A percentile compares a stretch with the other conserved stretches of the same genome.
phyloP scores from a whole-genome alignment of 2,329 filamentous ascomycete genomes.

The Cercospora sp. region DNA sequence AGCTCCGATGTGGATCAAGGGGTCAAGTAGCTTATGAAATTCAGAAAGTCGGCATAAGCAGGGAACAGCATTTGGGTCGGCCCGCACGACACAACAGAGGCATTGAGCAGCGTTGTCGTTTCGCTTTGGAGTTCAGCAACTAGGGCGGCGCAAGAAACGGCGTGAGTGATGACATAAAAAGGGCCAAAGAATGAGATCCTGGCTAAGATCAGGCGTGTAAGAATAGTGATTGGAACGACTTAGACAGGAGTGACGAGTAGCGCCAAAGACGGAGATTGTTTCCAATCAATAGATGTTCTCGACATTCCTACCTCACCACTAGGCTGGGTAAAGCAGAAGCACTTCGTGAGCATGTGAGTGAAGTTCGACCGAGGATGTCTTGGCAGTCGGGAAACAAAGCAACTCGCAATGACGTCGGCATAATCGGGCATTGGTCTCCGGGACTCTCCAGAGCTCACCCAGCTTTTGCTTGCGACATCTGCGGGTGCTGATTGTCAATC shows the following conservation, averaged over 20 bases:
- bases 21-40: not conserved
- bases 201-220: conserved; percentile 5
- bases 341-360: not conserved
- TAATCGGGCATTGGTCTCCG: conserved; percentile 4
- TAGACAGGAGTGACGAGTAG: not conserved
- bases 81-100: not conserved
- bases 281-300: not conserved
- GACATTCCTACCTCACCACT: not conserved
- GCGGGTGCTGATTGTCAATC: not conserved
- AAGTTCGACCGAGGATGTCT: not conserved
- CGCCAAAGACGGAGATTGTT: not conserved
- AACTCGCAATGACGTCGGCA: not conserved
- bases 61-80: not conserved
- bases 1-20: not conserved
- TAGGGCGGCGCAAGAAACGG: not conserved
- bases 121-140: not conserved
- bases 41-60: not conserved
- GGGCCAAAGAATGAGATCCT: not conserved
- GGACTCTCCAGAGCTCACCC: not conserved
- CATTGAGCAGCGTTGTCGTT: not conserved
- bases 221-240: not conserved
- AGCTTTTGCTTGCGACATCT: conserved; percentile 7
- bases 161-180: not conserved
- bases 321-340: not conserved
- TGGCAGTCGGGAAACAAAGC: conserved; percentile 2